phyloP scores from a whole-genome alignment of 331 rosid genomes.

The Quercus phellos region DNA sequence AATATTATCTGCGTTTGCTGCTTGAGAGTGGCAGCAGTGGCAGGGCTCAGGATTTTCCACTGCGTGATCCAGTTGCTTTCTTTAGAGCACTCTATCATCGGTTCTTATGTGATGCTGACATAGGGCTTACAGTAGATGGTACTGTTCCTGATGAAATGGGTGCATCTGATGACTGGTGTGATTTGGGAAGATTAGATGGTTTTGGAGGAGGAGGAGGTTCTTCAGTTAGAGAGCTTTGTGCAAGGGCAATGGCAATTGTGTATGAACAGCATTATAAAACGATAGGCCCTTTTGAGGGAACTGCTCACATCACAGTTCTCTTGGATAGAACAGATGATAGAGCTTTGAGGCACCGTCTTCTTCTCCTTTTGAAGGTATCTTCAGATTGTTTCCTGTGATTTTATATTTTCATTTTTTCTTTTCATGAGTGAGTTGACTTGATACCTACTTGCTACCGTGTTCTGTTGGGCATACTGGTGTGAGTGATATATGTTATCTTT shows the following conservation, averaged over 20 bases:
- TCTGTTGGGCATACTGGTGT: not conserved
- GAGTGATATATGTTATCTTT: not conserved
- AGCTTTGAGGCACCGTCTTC: constrained; percentile 97
- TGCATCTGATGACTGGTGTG: constrained; percentile 99
- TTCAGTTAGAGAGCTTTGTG: constrained; percentile 98
- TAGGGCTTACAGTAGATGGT: constrained; percentile 93
- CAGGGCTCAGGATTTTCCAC: constrained; percentile 93
- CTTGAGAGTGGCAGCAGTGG: constrained; percentile 93
- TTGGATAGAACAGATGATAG: constrained; percentile 98
- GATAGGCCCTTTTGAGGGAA: constrained; percentile 89
- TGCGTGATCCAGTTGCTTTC: constrained; percentile 98
- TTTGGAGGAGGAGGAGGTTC: constrained; percentile 99
- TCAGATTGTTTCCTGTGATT: not conserved
- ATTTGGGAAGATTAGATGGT: constrained; percentile 97
- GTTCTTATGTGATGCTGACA: constrained; percentile 95
- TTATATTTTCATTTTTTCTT: not conserved
- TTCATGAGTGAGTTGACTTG: not conserved
- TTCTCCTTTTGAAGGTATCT: constrained; percentile 86
- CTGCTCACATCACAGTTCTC: constrained; percentile 92
- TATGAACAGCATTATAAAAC: constrained; percentile 88
- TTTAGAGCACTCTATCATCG: constrained; percentile 93
- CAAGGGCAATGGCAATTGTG: constrained; percentile 97
- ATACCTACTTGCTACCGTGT: not conserved
- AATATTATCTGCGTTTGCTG: constrained; percentile 88
- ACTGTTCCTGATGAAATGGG: constrained; percentile 98